Percentiles rank a stretch among this genome's conserved stretches.
Conservation (phyloP, 1,284 basidiomycete species). For the Ustilago nuda region DNA sequence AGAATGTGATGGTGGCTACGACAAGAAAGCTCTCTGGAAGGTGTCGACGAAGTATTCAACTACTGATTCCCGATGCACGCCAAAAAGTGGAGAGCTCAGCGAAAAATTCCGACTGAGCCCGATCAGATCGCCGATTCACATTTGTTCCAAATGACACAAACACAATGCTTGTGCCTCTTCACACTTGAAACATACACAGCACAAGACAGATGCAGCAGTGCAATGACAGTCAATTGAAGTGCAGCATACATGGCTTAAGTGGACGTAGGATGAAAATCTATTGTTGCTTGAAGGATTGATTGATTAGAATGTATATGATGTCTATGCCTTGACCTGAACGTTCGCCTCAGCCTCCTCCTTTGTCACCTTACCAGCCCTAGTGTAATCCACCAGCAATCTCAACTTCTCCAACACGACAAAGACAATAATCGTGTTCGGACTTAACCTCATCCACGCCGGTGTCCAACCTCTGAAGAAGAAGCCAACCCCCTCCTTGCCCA, state of each 20-base stretch:
- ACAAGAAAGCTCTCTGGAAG: not conserved
- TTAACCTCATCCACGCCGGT: conserved; percentile 71
- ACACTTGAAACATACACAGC: not conserved
- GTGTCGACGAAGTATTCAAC: conserved; percentile 10
- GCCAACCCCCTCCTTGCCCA: conserved; percentile 70
- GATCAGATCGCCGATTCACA: conserved; percentile 11
- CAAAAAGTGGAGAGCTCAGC: conserved; percentile 12
- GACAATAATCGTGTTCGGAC: conserved; percentile 67
- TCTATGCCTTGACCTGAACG: conserved; percentile 22
- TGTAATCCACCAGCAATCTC: conserved; percentile 57
- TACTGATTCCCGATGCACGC: conserved; percentile 11
- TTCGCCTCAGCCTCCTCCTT: not conserved
- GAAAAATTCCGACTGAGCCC: conserved; percentile 2
- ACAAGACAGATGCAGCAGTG: not conserved
- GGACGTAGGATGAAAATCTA: not conserved
- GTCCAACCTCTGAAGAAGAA: conserved; percentile 74
- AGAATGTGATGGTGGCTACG: conserved; percentile 5
- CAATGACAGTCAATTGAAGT: not conserved
- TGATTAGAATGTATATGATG: not conserved
- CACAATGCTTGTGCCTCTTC: not conserved
- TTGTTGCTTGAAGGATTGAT: not conserved
- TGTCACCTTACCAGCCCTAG: conserved; percentile 6
- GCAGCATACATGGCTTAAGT: not conserved
- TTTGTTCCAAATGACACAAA: not conserved
- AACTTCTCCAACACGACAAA: conserved; percentile 66